Evolutionary conservation across 78 protist species (phyloP).

Genomic region (Dictyostelium intermedium): DNA sequence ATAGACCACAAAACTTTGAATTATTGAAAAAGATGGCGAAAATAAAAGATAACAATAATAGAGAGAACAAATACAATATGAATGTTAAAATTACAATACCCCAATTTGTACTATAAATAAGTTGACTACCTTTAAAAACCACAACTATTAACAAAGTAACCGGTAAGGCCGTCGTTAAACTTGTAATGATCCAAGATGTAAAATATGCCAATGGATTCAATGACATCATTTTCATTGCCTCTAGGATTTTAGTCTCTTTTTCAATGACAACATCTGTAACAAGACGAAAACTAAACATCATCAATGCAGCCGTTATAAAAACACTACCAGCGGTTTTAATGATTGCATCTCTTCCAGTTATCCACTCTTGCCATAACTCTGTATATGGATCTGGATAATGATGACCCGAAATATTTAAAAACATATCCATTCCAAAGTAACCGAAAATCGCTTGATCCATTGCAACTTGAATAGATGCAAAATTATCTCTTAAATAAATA

Average conservation of each 20-base stretch:
- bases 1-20: conserved; percentile 42
- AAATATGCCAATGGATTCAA: conserved; percentile 5
- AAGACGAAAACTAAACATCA: conserved; percentile 28
- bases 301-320: conserved; percentile 40
- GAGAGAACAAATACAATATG: conserved; percentile 6
- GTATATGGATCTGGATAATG: conserved; percentile 26
- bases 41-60: not conserved
- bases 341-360: not conserved
- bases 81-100: conserved; percentile 6
- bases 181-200: conserved; percentile 10
- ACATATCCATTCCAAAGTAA: not conserved
- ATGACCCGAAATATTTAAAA: not conserved
- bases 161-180: not conserved
- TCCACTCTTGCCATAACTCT: conserved; percentile 37
- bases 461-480: conserved; percentile 12
- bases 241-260: conserved; percentile 39
- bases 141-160: not conserved
- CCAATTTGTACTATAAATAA: not conserved
- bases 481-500: not conserved
- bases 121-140: not conserved
- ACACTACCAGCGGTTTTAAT: not conserved
- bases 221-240: conserved; percentile 65
- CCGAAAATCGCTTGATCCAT: conserved; percentile 37
- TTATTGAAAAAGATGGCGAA: conserved; percentile 27
- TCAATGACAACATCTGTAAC: conserved; percentile 37